phyloP scores from a whole-genome alignment of 805 yeast genomes.

The Wickerhamiella spandovensis region DNA sequence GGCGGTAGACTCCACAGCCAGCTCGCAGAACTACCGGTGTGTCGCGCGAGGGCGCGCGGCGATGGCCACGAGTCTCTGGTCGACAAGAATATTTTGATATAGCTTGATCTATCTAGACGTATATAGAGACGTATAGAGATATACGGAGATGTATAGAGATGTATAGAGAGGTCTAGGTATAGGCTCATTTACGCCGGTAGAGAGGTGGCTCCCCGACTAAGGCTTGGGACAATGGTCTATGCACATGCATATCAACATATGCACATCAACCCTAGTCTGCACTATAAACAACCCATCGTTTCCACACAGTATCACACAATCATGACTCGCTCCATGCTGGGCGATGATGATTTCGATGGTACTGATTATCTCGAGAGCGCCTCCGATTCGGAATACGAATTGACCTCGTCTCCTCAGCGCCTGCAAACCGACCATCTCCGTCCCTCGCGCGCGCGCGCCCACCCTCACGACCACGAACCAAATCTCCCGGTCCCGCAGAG shows the following conservation, averaged over 20 bases:
- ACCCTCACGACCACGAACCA: neutral
- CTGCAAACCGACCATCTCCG: neutral
- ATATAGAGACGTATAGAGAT: too few species aligned
- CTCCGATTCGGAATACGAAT: neutral
- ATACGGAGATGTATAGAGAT: too few species aligned
- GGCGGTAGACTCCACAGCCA: too few species aligned
- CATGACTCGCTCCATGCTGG: neutral
- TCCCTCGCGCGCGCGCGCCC: neutral
- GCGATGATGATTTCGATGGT: neutral
- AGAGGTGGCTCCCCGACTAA: too few species aligned
- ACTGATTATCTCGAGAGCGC: neutral
- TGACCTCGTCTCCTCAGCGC: neutral
- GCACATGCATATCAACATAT: neutral
- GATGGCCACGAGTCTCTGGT: too few species aligned
- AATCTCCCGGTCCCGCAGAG: neutral
- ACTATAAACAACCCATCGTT: neutral
- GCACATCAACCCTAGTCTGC: neutral
- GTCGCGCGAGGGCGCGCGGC: too few species aligned
- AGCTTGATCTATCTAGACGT: too few species aligned
- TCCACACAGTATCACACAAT: neutral
- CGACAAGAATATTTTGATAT: too few species aligned
- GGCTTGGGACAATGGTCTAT: too few species aligned
- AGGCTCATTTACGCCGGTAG: too few species aligned
- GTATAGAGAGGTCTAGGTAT: too few species aligned
- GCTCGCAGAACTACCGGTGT: too few species aligned